Evolutionary conservation across 176 grass and related monocot species (phyloP), one percentile per base, ranked within the genome.

Genomic region (Cenchrus purpureus): DNA sequence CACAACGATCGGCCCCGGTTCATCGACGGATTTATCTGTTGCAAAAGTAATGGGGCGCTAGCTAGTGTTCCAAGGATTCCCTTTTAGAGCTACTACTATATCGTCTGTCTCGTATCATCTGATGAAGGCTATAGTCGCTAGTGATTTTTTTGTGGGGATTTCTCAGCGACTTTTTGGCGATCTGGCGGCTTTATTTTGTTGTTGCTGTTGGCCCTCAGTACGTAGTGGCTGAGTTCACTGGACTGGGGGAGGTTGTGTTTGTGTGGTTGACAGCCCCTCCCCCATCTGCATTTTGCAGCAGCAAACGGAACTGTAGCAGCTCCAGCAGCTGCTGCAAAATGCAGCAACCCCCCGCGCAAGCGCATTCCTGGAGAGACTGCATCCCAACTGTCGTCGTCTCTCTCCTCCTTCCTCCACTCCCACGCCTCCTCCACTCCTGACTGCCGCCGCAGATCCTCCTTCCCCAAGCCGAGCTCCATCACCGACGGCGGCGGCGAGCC

Each of bases 241-340:
- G 64, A 77, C 86, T 70, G 71, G 63, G 63, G 73, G 56, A 88
- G 56, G 73, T 77, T 83, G 6, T 46, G 45, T 9, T 46, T 8
- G 58, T 20, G 25, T 70, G 55, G 12, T 15, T 68, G 29, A 74
- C 22, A 25, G 22, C 22, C 22, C 22, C 22, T 25, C 22, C 22
- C 22, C 22, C 22, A 25, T 25, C 22, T 25, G 22, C 22, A 25
- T 25, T 25, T 25, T 25, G 22, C 22, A 25, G 22, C 22, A 25
- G 22, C 22, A 25, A 25, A 25, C 22, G 22, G 22, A 25, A 25
- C 22, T 25, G 22, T 25, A 25, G 22, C 22, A 25, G 22, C 22
- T 25, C 22, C 22, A 25, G 22, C 22, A 25, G 22, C 22, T 25
- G 22, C 22, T 25, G 22, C 22, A 25, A 25, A 25, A 25, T 25